Conservation (phyloP, 148 eudicot genomes). For the Heliamphora exappendiculata region DNA sequence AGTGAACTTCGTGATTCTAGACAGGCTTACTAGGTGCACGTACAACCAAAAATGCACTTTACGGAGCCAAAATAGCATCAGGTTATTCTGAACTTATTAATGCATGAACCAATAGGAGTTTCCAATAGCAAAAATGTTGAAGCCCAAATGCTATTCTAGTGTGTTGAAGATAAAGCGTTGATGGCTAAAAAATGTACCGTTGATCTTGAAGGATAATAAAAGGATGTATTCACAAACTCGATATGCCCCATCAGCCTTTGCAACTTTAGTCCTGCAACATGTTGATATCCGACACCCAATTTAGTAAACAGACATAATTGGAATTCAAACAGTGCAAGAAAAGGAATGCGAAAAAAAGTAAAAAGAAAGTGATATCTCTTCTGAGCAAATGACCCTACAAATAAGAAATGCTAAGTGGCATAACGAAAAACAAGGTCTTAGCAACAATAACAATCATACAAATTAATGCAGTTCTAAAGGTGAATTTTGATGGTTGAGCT, state of each 20-base stretch:
- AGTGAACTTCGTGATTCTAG: not conserved
- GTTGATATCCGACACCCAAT: not conserved
- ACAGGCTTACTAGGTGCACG: not conserved
- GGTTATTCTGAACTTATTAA: not conserved
- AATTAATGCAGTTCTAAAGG: not conserved
- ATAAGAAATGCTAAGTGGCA: not conserved
- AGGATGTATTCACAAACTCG: slow-evolving; percentile 69
- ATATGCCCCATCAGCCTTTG: slow-evolving; percentile 57
- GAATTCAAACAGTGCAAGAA: not conserved
- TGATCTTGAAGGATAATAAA: slow-evolving; percentile 70
- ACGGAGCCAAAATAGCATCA: not conserved
- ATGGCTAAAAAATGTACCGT: slow-evolving; percentile 33
- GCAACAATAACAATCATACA: not conserved
- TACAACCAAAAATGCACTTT: not conserved
- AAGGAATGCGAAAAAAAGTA: not conserved
- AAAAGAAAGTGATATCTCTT: not conserved
- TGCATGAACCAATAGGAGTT: not conserved
- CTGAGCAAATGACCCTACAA: not conserved
- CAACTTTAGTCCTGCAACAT: slow-evolving; percentile 63
- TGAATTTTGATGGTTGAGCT: not conserved
- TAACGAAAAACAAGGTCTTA: not conserved
- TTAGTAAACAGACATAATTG: not conserved
- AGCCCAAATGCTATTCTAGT: not conserved
- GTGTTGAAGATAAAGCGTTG: not conserved
- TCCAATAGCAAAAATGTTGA: not conserved